Conservation (phyloP, 441 rosid genomes). For the Hura crepitans region DNA sequence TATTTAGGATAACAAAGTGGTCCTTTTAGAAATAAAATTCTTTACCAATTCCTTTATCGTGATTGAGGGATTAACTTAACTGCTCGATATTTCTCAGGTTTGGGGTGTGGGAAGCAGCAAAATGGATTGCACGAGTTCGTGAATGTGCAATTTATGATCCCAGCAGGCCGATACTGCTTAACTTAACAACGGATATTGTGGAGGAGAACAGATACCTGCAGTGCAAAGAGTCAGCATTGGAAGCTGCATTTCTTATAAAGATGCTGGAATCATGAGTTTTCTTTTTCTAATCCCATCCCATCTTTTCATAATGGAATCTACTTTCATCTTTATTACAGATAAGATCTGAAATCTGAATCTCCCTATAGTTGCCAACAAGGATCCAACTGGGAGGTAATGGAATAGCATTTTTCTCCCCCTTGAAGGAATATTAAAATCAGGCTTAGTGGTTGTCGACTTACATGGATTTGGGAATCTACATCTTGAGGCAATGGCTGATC, state of each 20-base stretch:
- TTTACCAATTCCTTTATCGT: background rate
- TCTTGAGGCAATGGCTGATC: background rate
- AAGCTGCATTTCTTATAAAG: conserved; percentile 76
- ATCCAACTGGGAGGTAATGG: conserved; percentile 1
- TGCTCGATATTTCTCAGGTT: conserved; percentile 49
- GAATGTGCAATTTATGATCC: conserved; percentile 62
- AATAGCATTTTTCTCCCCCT: background rate
- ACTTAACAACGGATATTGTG: conserved; percentile 66
- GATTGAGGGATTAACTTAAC: conserved; percentile 2
- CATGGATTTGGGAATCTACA: conserved; percentile 11
- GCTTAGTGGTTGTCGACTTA: conserved; percentile 2
- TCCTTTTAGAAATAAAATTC: background rate
- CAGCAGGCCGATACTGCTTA: conserved; percentile 60
- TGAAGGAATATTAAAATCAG: conserved; percentile 5
- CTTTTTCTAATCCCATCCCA: background rate
- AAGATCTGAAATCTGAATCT: background rate
- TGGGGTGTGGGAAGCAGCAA: conserved; percentile 98
- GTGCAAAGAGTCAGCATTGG: conserved; percentile 73
- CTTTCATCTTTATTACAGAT: conserved; percentile 8
- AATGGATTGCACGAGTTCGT: conserved; percentile 85
- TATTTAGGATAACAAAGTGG: background rate
- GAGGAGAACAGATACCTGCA: conserved; percentile 85
- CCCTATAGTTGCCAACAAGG: conserved; percentile 6
- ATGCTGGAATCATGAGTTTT: conserved; percentile 43
- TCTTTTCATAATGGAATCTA: background rate